Percentiles rank a stretch among this genome's conserved stretches.
These are phyloP conservation scores for Beauveria pseudobassiana DNA, from an alignment of 2,329 filamentous ascomycete species.

Conservation along the genomic window DNA sequence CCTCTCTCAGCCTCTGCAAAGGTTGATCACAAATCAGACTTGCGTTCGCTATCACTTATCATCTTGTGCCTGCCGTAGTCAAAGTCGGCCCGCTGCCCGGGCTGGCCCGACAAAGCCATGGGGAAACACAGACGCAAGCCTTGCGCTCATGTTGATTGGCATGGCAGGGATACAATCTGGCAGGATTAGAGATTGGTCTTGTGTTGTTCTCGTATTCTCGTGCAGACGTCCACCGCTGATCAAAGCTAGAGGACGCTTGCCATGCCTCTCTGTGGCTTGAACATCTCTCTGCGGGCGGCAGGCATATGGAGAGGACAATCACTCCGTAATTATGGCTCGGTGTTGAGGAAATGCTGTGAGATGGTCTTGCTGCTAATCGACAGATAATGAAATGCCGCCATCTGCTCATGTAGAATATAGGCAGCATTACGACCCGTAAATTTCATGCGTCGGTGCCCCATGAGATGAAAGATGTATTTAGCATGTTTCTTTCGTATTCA, in stretches of 20 bases:
- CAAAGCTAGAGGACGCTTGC: neutral
- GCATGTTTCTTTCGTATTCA: too few species aligned
- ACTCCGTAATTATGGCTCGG: too few species aligned
- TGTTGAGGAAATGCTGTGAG: too few species aligned
- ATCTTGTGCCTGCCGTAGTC: neutral
- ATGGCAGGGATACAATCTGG: too few species aligned
- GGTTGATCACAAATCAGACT: neutral
- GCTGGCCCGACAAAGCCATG: constrained; percentile 1
- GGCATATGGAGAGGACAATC: too few species aligned
- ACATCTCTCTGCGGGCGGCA: neutral
- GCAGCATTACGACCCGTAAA: too few species aligned
- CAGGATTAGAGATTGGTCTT: too few species aligned
- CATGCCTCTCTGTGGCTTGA: constrained; percentile 7
- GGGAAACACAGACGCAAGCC: neutral
- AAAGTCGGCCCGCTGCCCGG: neutral
- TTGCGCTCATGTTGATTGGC: neutral
- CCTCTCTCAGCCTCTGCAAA: neutral
- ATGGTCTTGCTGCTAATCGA: too few species aligned
- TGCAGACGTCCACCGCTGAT: neutral
- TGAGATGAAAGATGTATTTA: too few species aligned
- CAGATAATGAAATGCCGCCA: too few species aligned
- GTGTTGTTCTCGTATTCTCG: neutral
- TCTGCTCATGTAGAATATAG: too few species aligned
- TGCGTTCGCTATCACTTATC: neutral
- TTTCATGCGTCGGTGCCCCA: too few species aligned